A percentile compares a stretch with the other conserved stretches of the same genome.
Evolutionary conservation across 2,329 filamentous ascomycete genomes (phyloP).

Genomic region (Talaromyces rugulosus): DNA sequence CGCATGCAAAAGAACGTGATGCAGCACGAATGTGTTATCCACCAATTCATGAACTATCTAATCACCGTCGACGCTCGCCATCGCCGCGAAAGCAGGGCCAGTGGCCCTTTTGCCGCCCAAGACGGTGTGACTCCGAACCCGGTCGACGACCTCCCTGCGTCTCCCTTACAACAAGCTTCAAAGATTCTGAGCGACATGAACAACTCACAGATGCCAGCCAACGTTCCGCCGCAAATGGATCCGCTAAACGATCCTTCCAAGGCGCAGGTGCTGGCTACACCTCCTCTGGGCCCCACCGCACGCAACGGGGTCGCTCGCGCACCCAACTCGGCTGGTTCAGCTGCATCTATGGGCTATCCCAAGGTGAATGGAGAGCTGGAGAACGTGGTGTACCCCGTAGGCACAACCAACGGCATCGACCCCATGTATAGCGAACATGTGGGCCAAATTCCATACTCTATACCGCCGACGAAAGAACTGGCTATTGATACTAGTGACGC

Average conservation of each 20-base stretch:
- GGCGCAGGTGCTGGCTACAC: conserved; percentile 53
- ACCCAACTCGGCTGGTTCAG: conserved; percentile 45
- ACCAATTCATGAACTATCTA: conserved; percentile 66
- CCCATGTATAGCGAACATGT: conserved; percentile 93
- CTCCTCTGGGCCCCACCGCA: conserved; percentile 48
- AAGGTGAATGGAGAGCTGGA: conserved; percentile 57
- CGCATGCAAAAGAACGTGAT: conserved; percentile 66
- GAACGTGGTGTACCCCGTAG: conserved; percentile 82
- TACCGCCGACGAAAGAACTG: conserved; percentile 64
- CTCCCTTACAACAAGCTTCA: conserved; percentile 63
- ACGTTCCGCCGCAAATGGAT: conserved; percentile 57
- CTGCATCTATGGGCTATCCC: conserved; percentile 47
- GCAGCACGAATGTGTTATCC: conserved; percentile 67
- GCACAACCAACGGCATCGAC: conserved; percentile 86
- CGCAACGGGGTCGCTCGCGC: conserved; percentile 41
- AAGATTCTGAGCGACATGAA: conserved; percentile 64
- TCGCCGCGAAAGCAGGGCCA: conserved; percentile 55
- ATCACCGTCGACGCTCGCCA: conserved; percentile 62
- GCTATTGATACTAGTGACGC: conserved; percentile 35
- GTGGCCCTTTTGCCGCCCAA: conserved; percentile 35
- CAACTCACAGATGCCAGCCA: conserved; percentile 62
- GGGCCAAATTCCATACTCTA: conserved; percentile 83
- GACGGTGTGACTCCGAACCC: conserved; percentile 38
- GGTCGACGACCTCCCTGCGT: conserved; percentile 60
- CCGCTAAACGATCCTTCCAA: conserved; percentile 59